phyloP scores from a whole-genome alignment of 2,329 filamentous ascomycete species.

The Xylariaceae sp. region DNA sequence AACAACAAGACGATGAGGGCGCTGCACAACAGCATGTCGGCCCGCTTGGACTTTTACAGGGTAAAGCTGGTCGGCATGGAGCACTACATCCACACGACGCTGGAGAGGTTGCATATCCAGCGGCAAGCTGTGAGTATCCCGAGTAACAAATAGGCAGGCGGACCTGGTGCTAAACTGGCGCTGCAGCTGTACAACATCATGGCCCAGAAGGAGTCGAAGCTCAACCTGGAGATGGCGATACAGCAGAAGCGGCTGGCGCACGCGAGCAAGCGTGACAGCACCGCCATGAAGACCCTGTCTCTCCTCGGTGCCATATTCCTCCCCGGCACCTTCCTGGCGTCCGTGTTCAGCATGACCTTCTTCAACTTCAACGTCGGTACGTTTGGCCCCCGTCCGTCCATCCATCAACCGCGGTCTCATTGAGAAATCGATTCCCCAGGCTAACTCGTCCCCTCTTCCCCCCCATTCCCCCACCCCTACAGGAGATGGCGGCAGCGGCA shows the following conservation, averaged over 20 bases:
- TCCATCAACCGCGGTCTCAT: too few relatives aligned
- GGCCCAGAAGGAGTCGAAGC: constrained; percentile 55
- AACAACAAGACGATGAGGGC: constrained; percentile 12
- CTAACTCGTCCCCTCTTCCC: not conserved
- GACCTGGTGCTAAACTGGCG: not conserved
- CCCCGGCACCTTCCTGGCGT: constrained; percentile 54
- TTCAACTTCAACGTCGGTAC: constrained; percentile 51
- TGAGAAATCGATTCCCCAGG: too few relatives aligned
- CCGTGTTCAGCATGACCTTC: constrained; percentile 59
- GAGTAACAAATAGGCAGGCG: too few relatives aligned
- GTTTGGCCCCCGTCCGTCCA: constrained; percentile 8
- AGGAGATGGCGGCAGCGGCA: constrained; percentile 7
- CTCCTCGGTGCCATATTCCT: constrained; percentile 57
- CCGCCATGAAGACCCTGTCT: constrained; percentile 58
- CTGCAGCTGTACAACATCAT: constrained; percentile 57
- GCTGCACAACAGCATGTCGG: constrained; percentile 44
- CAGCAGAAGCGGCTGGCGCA: constrained; percentile 53
- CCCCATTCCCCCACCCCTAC: constrained; percentile 1
- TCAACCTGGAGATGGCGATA: constrained; percentile 55
- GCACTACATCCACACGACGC: constrained; percentile 54
- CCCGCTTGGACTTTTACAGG: constrained; percentile 51
- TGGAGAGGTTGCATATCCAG: constrained; percentile 54
- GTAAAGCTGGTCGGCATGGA: constrained; percentile 55
- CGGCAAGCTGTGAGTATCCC: constrained; percentile 46
- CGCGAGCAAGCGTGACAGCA: constrained; percentile 53